Evolutionary conservation across 2,329 filamentous ascomycete species (phyloP), one percentile per base, ranked within the genome.

Genomic region (Claviceps sp.): DNA sequence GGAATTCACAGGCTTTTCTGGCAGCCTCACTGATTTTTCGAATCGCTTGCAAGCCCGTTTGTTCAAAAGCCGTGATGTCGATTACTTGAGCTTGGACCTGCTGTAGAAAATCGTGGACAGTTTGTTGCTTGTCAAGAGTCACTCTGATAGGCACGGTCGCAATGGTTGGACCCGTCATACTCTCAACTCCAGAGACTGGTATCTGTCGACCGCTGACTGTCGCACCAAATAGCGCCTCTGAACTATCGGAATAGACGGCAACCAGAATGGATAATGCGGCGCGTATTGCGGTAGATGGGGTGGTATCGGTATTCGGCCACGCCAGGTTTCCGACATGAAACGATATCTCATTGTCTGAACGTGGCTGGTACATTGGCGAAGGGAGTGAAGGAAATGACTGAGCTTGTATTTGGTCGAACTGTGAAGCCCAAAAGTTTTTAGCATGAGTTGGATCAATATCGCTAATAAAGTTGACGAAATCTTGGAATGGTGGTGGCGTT

Each of bases 61-160:
- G 52, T 7, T 54, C 52, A 20, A 45, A 52, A 36, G 49, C 37
- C 14, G 40, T 44, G 36, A 52, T 54, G 2, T 56, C 52, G 1
- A 52, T 22, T 1, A 44, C 43, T 34, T 57, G 52, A 1, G 47
- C 22, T 20, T 63, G 60, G 0, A 62, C 42, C 1, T 60, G 57
- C 20, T 72, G 60, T 11, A 81, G 61, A 50, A 72, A 74, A 14
- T 72, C 61, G 0, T 57, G 54, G 6, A 72, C 61, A 1, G 61
- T 60, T 16, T 45, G 37, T 9, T 52, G 38, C 11, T 36, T 41
- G 75, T 65, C 62, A n/a, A 61, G 6, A 0, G 18, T n/a, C 3
- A 63, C 48, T 0, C 61, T 54, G 1, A 63, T 24, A 5, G 62
- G 62, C 0, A 65, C 54, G 1, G 60, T 62, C 13, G 59, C 57